Evolutionary conservation across 208 protist species (phyloP).

Genomic region (Acanthamoeba healyi): DNA sequence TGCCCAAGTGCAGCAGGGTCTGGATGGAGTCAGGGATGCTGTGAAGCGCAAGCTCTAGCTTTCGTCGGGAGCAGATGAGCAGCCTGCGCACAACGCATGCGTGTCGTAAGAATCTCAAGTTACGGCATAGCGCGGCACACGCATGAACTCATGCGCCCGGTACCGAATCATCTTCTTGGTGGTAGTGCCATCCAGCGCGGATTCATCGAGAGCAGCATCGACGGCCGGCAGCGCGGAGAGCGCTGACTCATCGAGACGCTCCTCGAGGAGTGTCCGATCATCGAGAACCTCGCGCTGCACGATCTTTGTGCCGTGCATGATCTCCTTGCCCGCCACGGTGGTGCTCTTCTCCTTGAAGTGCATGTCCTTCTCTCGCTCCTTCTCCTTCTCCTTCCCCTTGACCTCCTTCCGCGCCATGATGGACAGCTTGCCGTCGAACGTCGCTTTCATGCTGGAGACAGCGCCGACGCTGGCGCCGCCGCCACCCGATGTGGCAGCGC

Average conservation of each 20-base stretch:
- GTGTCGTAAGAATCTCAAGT: no score
- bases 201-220: background rate
- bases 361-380: background rate
- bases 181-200: background rate
- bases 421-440: background rate
- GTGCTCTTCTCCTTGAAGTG: background rate
- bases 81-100: no score
- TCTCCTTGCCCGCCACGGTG: background rate
- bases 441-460: background rate
- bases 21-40: constrained; percentile 58
- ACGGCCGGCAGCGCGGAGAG: background rate
- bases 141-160: no score
- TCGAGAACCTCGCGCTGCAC: background rate
- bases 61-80: background rate
- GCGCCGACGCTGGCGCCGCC: background rate
- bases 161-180: constrained; percentile 35
- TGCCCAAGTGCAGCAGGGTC: constrained; percentile 42
- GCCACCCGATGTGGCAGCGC: background rate
- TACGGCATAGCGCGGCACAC: no score
- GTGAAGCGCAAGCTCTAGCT: constrained; percentile 23
- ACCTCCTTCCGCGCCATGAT: background rate
- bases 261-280: background rate
- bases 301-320: background rate
- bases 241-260: background rate
- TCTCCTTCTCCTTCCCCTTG: constrained; percentile 38